Evolutionary conservation across 306 rosid genomes (phyloP), one percentile per base, ranked within the genome.

Genomic region (Castanea mollissima): DNA sequence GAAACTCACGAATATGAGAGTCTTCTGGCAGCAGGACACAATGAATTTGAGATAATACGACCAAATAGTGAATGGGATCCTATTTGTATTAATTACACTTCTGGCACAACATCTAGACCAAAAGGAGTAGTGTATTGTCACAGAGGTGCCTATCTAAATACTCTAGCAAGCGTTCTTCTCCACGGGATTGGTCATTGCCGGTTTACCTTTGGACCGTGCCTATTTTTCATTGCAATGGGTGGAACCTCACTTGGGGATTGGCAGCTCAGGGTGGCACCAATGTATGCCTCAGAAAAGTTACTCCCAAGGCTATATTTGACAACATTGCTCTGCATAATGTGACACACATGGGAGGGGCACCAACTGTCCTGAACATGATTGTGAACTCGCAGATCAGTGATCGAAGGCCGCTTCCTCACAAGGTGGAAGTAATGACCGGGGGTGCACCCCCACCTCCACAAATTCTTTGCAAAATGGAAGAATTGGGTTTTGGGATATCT

Each of bases 191-290:
- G 89, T 72, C 85, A 2, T 86, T 83, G 86, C 91, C 97, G 0
- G 91, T 92, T 71, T 92, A 92, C 79, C 97, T 92, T 13, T 94
- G 99, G 97, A 91, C 88, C 19, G 88, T 86, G 78, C 99, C 97
- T 4, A 76, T 94, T 88, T 92, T 92, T 74, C 97, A 94, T 79
- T 87, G 92, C 88, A 91, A 94, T 32, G 97, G 99, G 19, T 92
- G 98, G 98, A 89, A 94, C 81, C 87, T 92, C 49, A 83, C 84
- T 58, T 94, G 97, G 98, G 97, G 97, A 38, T 23, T 88, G 41
- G 93, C 98, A 12, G 94, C 97, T 52, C 97, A 89, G 49, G 88
- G 90, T 5, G 98, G 97, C 18, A 85, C 87, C 73, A 94, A 90
- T 74, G 41, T 94, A 59, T 91, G 94, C 75, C 78, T 92, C 11